A percentile compares a stretch with the other conserved stretches of the same genome.
Conservation (phyloP, 345 rosid genomes). For the Lepidium aucheri region DNA sequence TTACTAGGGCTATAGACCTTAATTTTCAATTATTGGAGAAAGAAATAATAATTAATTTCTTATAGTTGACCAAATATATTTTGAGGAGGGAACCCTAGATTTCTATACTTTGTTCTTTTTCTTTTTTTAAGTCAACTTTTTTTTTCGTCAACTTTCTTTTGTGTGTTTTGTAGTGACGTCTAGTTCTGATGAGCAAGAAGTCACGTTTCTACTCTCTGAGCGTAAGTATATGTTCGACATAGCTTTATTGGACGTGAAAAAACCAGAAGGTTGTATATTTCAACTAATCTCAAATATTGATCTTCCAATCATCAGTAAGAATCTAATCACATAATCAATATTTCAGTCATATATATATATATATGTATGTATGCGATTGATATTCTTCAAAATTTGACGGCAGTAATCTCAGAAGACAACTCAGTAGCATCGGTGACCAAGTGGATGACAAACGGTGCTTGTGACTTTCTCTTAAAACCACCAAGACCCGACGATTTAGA, state of each 20-base stretch:
- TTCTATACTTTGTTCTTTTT: no score
- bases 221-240: constrained; percentile 41
- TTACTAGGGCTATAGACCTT: no score
- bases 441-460: constrained; percentile 60
- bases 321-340: neutral
- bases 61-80: no score
- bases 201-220: constrained; percentile 35
- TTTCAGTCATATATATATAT: no score
- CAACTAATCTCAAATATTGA: constrained; percentile 49
- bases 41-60: no score
- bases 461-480: constrained; percentile 66
- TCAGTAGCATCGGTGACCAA: constrained; percentile 44
- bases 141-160: no score
- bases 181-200: constrained; percentile 41
- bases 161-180: constrained; percentile 40
- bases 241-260: constrained; percentile 60
- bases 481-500: constrained; percentile 47
- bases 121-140: no score
- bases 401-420: constrained; percentile 80
- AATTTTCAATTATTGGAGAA: no score
- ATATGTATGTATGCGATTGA: no score
- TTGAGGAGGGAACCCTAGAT: no score
- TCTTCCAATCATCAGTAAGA: constrained; percentile 69
- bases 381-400: neutral
- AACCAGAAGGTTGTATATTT: constrained; percentile 56